Conservation (phyloP, 805 yeast species). For the Clavispora phyllophila region DNA sequence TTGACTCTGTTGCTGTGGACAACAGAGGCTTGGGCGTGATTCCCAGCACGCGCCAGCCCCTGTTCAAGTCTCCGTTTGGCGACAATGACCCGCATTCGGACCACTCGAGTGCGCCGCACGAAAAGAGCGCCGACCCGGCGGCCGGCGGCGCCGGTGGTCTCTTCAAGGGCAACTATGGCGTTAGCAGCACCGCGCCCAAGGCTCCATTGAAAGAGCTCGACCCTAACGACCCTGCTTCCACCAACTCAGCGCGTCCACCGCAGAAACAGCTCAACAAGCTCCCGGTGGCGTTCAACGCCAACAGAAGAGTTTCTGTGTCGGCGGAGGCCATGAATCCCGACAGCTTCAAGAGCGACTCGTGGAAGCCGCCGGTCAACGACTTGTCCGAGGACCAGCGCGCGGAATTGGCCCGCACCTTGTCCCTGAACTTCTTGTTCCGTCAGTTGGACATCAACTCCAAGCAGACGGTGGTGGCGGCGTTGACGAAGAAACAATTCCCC, state of each 20-base stretch:
- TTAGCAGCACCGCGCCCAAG: slow-evolving; percentile 3
- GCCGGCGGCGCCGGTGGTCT: slow-evolving; percentile 12
- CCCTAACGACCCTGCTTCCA: slow-evolving; percentile 22
- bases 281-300: slow-evolving; percentile 64
- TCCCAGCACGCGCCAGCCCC: slow-evolving; percentile 35
- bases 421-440: slow-evolving; percentile 78
- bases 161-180: slow-evolving; percentile 26
- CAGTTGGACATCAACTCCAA: slow-evolving; percentile 76
- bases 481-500: slow-evolving; percentile 62
- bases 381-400: slow-evolving; percentile 58
- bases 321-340: slow-evolving; percentile 85
- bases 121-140: not conserved
- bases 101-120: slow-evolving; percentile 13
- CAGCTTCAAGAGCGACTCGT: slow-evolving; percentile 56
- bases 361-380: slow-evolving; percentile 69
- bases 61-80: slow-evolving; percentile 58
- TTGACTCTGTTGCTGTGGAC: slow-evolving; percentile 29
- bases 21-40: slow-evolving; percentile 22
- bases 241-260: not conserved
- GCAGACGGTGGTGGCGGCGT: slow-evolving; percentile 75
- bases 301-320: slow-evolving; percentile 83
- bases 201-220: slow-evolving; percentile 20
- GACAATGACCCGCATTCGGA: slow-evolving; percentile 60
- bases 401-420: slow-evolving; percentile 66
- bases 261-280: slow-evolving; percentile 26